Base-by-base conservation (phyloP, 768 basidiomycete species). In the Cubamyces sp. region DNA sequence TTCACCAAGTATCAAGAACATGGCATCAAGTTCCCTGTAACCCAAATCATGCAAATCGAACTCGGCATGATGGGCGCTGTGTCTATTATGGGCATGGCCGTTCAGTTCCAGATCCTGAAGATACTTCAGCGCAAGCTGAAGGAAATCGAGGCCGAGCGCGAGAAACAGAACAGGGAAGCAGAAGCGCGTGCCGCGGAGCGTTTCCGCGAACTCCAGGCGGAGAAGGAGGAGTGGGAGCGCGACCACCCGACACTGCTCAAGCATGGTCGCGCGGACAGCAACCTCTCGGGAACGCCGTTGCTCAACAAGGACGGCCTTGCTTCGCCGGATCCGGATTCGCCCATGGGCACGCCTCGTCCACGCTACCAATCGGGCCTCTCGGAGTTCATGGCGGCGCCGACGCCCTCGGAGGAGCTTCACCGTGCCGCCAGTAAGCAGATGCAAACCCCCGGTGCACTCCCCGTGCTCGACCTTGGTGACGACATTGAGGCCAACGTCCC, bases 21-120 rank as follows among this genome's bases (percentile, higher is more conserved):
- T 68, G 79, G 82, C 62, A 91, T 91, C 60, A 76, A 83, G 53
- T 96, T 91, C 71, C 93, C 94, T 30, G 86, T 96, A 54, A 84
- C 90, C 5, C 94, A 95, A 71, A 87, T 87, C 8, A 96, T 96
- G 93, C 83, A 92, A 71, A 94, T 98, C 61, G 96, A 97, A 71
- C 82, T 98, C 30, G 96, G 94, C 28, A 83, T 97, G 67, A 85
- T 94, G 61, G 92, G 81, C 46, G 93, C 94, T 2, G 79, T 96
- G 42, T 81, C 91, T 25, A 77, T 96, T 57, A 91, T 92, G 86
- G 93, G 94, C 45, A 85, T 87, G 28, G 92, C 95, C 2, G 90
- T 97, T 48, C 96, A 98, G 75, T 82, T 95, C 69, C 90, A 91
- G 55, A 87, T 97, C 64, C 84, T 94, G 64, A 84, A 84, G 60